Base-by-base conservation (phyloP, 805 yeast species). In the Metschnikowia baotianmanensis region DNA sequence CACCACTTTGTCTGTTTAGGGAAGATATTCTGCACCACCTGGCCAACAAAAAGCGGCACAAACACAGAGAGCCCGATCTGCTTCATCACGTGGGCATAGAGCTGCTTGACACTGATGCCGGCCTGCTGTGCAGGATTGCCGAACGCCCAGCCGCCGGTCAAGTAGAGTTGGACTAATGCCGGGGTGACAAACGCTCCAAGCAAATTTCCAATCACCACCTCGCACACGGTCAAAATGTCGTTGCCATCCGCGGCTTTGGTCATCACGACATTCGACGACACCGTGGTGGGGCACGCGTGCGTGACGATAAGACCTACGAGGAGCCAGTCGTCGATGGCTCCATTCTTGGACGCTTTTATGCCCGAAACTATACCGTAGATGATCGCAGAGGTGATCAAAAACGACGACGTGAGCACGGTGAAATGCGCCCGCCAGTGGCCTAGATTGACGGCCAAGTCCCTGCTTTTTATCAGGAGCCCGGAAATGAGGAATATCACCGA, bases 251-350 rank as follows among this genome's bases (percentile, higher is more conserved):
- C 96, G 43, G 76, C 76, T 38, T 80, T 74, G 5, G 96, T 89
- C 96, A 89, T 89, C 21, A 89, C 90, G 21, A 89, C 96, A 58
- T 89, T 89, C 2, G 96, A 87, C 0, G 90, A 79, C 15, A 89
- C 95, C 0, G 96, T 89, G 7, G 96, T 89, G 21, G 96, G 96
- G 59, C 95, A 86, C 10, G 91, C 77, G 22, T 86, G 86, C 2
- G 96, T 85, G 33, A 87, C 83, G 15, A 89, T 77, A 43, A 89
- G 62, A 1, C 96, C 96, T 11, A 84, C 84, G 17, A 89, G 65
- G 51, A 87, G 74, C 87, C 93, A 87, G 24, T 76, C 72, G 51
- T 81, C 82, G 26, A 88, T 85, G n/a, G 66, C 57, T 1, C 65
- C 59, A 55, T 85, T 73, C 34, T 56, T 51, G 0, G 93, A 78